A percentile compares a stretch with the other conserved stretches of the same genome.
phyloP scores from a whole-genome alignment of 2,329 filamentous ascomycete species.

The Fusarium keratoplasticum region DNA sequence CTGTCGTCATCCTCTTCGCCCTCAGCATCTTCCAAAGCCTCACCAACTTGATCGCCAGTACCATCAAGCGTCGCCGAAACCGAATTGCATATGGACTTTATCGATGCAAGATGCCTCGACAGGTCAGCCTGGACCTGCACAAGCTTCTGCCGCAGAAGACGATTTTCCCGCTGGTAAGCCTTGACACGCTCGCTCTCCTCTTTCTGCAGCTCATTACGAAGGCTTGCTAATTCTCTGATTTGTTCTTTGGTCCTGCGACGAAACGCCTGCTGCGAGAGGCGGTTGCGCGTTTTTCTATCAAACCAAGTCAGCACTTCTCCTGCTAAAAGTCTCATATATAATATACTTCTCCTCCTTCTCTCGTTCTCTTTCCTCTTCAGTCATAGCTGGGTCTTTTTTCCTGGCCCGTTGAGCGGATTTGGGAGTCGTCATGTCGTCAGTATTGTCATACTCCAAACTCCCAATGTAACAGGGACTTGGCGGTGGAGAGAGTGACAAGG shows the following conservation, averaged over 20 bases:
- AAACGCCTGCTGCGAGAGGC: conserved; percentile 48
- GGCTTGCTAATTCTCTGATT: conserved; percentile 41
- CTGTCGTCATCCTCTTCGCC: neutral
- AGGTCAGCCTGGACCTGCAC: conserved; percentile 46
- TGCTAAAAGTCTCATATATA: too few relatives aligned
- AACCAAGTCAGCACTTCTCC: neutral
- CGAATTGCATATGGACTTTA: conserved; percentile 41
- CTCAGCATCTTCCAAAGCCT: neutral
- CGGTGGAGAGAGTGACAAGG: neutral
- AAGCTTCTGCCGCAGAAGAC: conserved; percentile 41
- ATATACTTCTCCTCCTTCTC: conserved; percentile 33
- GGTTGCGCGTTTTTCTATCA: conserved; percentile 47
- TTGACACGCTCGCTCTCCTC: conserved; percentile 40
- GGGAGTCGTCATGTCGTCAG: conserved; percentile 13
- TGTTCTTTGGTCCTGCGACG: conserved; percentile 47
- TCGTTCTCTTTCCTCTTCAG: neutral
- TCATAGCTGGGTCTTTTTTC: neutral
- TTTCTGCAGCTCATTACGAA: conserved; percentile 36
- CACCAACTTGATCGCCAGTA: neutral
- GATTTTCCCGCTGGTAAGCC: conserved; percentile 43
- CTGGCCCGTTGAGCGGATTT: neutral
- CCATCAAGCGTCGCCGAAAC: conserved; percentile 42
- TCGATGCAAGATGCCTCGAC: conserved; percentile 37
- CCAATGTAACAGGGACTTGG: neutral
- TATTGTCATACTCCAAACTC: neutral